phyloP scores from a whole-genome alignment of 1,139 yeast species.

The Blastobotrys niveus region DNA sequence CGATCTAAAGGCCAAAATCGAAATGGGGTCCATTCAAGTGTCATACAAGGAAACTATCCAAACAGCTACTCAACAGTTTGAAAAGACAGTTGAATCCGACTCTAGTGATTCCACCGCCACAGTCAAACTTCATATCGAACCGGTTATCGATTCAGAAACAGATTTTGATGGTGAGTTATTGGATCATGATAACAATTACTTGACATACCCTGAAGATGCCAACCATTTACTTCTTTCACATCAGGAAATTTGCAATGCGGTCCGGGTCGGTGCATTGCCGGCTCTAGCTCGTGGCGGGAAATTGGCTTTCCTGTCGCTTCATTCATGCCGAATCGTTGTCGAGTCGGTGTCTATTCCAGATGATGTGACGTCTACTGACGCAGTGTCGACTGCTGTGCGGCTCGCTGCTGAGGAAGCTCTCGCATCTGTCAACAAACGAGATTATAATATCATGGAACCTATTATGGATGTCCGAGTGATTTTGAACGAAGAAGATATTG shows the following conservation, averaged over 20 bases:
- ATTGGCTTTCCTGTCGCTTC: slow-evolving; percentile 54
- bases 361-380: slow-evolving; percentile 42
- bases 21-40: slow-evolving; percentile 76
- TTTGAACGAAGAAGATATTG: slow-evolving; percentile 67
- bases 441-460: slow-evolving; percentile 70
- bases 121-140: slow-evolving; percentile 46
- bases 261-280: slow-evolving; percentile 45
- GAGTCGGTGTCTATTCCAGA: slow-evolving; percentile 50
- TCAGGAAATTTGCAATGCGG: slow-evolving; percentile 29
- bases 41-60: slow-evolving; percentile 74
- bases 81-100: slow-evolving; percentile 26
- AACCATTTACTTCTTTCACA: slow-evolving; percentile 28
- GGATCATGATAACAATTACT: slow-evolving; percentile 36
- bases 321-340: slow-evolving; percentile 53
- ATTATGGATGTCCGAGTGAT: slow-evolving; percentile 72
- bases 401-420: slow-evolving; percentile 41
- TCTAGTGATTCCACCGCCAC: slow-evolving; percentile 21
- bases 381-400: slow-evolving; percentile 44
- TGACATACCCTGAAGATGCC: slow-evolving; percentile 35
- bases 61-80: slow-evolving; percentile 27
- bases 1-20: slow-evolving; percentile 77
- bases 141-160: slow-evolving; percentile 43
- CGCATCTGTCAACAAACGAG: slow-evolving; percentile 25
- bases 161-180: slow-evolving; percentile 29
- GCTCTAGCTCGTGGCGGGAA: slow-evolving; percentile 78